A percentile compares a stretch with the other conserved stretches of the same genome.
phyloP scores from a whole-genome alignment of 306 rosid species.

The Casuarina glauca region DNA sequence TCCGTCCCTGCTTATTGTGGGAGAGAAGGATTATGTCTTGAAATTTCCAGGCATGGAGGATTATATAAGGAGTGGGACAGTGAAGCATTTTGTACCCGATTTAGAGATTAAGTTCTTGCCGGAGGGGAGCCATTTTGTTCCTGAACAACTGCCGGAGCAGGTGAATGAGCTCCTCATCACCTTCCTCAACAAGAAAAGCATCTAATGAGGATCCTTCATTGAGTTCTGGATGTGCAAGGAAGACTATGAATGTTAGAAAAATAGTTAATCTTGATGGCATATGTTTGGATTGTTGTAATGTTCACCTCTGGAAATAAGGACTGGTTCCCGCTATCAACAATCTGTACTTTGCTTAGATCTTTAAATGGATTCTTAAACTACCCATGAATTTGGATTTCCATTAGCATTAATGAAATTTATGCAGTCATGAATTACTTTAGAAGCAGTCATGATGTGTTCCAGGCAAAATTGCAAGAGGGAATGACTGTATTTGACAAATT shows the following conservation, averaged over 20 bases:
- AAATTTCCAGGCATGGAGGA: slow-evolving; percentile 59
- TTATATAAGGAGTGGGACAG: slow-evolving; percentile 40
- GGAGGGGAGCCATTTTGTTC: slow-evolving; percentile 61
- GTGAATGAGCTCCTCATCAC: slow-evolving; percentile 51
- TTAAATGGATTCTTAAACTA: neutral
- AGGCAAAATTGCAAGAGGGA: too few species aligned
- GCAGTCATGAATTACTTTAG: too few species aligned
- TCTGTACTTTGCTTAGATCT: neutral
- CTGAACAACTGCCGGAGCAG: slow-evolving; percentile 55
- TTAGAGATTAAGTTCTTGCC: slow-evolving; percentile 42
- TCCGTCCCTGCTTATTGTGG: slow-evolving; percentile 53
- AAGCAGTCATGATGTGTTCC: too few species aligned
- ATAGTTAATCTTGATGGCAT: neutral
- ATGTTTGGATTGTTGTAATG: slow-evolving; percentile 5
- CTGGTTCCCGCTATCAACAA: slow-evolving; percentile 24
- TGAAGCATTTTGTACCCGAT: slow-evolving; percentile 51
- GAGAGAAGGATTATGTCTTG: slow-evolving; percentile 50
- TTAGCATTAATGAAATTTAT: too few species aligned
- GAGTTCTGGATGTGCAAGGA: neutral
- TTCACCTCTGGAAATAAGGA: neutral
- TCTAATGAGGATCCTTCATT: slow-evolving; percentile 17
- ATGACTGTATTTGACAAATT: too few species aligned
- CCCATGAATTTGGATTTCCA: neutral
- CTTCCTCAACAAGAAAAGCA: slow-evolving; percentile 46
- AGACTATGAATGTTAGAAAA: slow-evolving; percentile 26